A percentile compares a stretch with the other conserved stretches of the same genome.
These are phyloP conservation scores for Plenodomus lindquistii DNA, from an alignment of 2,329 filamentous ascomycete species.

Conservation along the genomic window DNA sequence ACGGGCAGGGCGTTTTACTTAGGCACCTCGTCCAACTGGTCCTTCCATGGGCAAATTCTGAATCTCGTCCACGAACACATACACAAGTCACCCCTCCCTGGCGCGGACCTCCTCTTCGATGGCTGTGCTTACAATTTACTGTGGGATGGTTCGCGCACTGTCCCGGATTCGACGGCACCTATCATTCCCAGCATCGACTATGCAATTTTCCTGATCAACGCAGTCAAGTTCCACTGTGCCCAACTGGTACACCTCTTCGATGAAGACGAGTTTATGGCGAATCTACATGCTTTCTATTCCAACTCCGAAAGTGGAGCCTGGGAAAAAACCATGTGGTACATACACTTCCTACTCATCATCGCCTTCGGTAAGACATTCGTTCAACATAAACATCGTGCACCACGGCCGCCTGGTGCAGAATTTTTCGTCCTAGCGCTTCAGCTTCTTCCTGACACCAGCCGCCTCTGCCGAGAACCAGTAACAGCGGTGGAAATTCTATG, in stretches of 20 bases:
- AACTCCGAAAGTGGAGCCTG: constrained; percentile 30
- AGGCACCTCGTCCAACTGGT: constrained; percentile 62
- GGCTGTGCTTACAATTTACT: constrained; percentile 57
- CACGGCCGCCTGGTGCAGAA: constrained; percentile 58
- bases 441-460: constrained; percentile 54
- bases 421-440: constrained; percentile 65
- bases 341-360: constrained; percentile 58
- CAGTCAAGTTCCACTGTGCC: constrained; percentile 60
- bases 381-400: constrained; percentile 36
- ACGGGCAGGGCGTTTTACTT: constrained; percentile 48
- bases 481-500: constrained; percentile 56
- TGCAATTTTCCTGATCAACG: constrained; percentile 58
- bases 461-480: constrained; percentile 51
- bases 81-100: constrained; percentile 49
- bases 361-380: constrained; percentile 61
- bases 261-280: constrained; percentile 55
- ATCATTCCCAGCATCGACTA: constrained; percentile 57
- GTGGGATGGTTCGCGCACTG: constrained; percentile 51
- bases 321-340: constrained; percentile 52
- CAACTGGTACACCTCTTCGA: constrained; percentile 61
- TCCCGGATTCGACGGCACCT: constrained; percentile 36
- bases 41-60: constrained; percentile 57
- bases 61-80: constrained; percentile 54
- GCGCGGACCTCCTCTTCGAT: constrained; percentile 55
- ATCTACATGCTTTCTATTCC: constrained; percentile 49